These are phyloP conservation scores for Malus asiatica DNA, from an alignment of 306 rosid species.

Conservation along the genomic window DNA sequence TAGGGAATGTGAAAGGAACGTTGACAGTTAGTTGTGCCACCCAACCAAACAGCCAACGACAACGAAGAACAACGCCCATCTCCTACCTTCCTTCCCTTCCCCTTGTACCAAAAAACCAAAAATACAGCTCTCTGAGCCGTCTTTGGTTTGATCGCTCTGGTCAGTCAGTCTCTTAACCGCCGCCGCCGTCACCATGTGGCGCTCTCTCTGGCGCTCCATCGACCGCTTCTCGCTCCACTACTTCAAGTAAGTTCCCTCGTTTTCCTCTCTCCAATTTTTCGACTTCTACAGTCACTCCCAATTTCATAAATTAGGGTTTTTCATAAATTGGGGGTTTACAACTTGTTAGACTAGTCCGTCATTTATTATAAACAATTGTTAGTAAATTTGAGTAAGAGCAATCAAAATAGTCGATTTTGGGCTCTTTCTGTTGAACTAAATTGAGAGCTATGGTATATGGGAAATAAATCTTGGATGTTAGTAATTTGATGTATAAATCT, in stretches of 20 bases:
- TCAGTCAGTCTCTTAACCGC: background rate
- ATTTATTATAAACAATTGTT: background rate
- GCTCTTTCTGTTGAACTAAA: background rate
- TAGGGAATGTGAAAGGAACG: background rate
- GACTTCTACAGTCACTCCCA: background rate
- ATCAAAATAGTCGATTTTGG: background rate
- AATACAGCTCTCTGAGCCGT: background rate
- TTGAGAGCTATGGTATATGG: background rate
- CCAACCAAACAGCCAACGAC: background rate
- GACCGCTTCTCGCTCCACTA: conserved; percentile 80
- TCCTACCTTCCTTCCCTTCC: background rate
- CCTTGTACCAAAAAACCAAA: background rate
- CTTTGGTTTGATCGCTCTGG: background rate
- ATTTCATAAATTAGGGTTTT: background rate
- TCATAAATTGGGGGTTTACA: background rate
- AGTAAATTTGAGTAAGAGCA: background rate
- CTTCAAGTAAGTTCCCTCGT: conserved; percentile 42
- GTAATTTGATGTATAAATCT: background rate
- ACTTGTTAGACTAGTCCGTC: background rate
- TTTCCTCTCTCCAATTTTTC: background rate
- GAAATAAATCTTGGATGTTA: background rate
- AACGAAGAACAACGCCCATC: background rate
- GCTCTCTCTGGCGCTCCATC: conserved; percentile 65
- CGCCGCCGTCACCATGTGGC: conserved; percentile 43
- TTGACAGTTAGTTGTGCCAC: background rate